Conservation (phyloP, 2,329 filamentous ascomycete genomes). For the Neophaeococcomyces aloes region DNA sequence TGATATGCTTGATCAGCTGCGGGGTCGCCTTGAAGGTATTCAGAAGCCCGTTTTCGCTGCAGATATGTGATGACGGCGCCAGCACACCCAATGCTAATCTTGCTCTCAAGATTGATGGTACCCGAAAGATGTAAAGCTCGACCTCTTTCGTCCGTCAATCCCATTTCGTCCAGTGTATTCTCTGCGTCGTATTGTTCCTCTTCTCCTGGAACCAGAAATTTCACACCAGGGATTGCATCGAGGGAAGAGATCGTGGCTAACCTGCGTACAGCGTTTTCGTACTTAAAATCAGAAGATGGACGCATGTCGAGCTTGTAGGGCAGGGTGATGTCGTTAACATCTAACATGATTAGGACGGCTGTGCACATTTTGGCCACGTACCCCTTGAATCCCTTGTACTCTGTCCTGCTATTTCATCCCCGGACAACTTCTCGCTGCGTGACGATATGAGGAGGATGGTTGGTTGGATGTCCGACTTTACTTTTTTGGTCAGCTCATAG, state of each 20-base stretch:
- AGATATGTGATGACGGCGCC: slow-evolving; percentile 78
- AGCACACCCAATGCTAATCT: slow-evolving; percentile 67
- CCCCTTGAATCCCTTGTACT: slow-evolving; percentile 25
- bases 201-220: slow-evolving; percentile 54
- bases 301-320: slow-evolving; percentile 57
- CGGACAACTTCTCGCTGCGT: slow-evolving; percentile 39
- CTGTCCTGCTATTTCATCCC: slow-evolving; percentile 21
- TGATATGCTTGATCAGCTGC: slow-evolving; percentile 46
- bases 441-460: slow-evolving; percentile 50
- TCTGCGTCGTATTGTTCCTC: slow-evolving; percentile 36
- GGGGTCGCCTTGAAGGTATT: slow-evolving; percentile 52
- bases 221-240: slow-evolving; percentile 32
- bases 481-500: slow-evolving; percentile 31
- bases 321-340: slow-evolving; percentile 28
- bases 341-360: slow-evolving; percentile 7
- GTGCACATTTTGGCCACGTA: slow-evolving; percentile 13
- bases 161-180: slow-evolving; percentile 29
- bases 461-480: slow-evolving; percentile 52
- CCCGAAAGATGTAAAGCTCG: slow-evolving; percentile 59
- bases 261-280: slow-evolving; percentile 55
- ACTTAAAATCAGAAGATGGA: slow-evolving; percentile 61
- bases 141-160: slow-evolving; percentile 48
- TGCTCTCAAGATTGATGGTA: slow-evolving; percentile 63
- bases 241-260: slow-evolving; percentile 48
- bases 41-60: slow-evolving; percentile 54